Base-by-base conservation (phyloP, 371 early-diverging fungal species). In the Blakeslea trispora region DNA sequence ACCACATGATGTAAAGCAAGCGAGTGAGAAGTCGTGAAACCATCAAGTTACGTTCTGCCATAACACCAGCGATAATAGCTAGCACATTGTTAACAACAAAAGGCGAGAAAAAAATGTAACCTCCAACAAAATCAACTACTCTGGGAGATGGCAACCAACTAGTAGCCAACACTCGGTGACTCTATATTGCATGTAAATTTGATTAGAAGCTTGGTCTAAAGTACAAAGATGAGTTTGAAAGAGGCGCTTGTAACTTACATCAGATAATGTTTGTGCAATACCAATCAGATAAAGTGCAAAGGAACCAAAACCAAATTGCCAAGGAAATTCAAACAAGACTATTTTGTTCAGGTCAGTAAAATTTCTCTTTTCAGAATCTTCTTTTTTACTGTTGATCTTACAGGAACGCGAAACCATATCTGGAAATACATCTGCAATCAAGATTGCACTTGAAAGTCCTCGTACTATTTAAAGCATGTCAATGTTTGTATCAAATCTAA, bases 81-180 rank as follows among this genome's bases (percentile, higher is more conserved):
- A 69, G 64, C 15, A 63, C 46, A 31, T 74, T 77, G 35, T 77
- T 71, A 23, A 66, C 40, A 9, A 74, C 58, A 51, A 74, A 69
- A 5, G 78, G 78, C 17, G 65, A 49, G 14, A 77, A 23, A 19
- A 77, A 52, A 22, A 72, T 56, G 5, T 63, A 61, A 22, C 67
- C 55, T 5, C 78, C 73, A 19, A 74, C 45, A 18, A 70, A 35
- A 52, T 77, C 75, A 5, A 74, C 78, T 24, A 69, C 10, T 22
- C 21, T 31, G 10, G 78, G 68, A 1, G 75, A 71, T n/a, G 78
- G 78, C 13, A 77, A n/a, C 78, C 78, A 77, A 28, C 71, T 72
- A 11, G 55, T 70, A 10, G 74, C 63, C 44, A 77, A 58, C 0
- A 68, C 68, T 62, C 62, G 66, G 39, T 77, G 78, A 45, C 72